Evolutionary conservation across 2,329 filamentous ascomycete species (phyloP), one percentile per base, ranked within the genome.

Genomic region (Apiospora hydei): DNA sequence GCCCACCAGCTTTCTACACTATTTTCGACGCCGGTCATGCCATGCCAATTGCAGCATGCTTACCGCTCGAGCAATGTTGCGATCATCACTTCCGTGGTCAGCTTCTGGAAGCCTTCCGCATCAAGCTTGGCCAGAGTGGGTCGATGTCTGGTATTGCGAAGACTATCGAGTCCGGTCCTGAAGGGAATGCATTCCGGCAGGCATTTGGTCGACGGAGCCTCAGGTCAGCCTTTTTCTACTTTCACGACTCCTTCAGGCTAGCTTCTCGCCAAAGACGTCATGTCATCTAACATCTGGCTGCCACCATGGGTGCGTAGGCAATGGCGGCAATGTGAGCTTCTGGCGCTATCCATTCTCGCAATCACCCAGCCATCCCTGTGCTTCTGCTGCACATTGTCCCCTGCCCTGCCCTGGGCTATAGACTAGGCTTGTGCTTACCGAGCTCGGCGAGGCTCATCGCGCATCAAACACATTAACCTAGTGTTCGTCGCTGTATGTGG

Each of bases 21-120:
- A 64, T 41, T 41, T 41, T 41, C 57, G n/a, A 41, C 34, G 57
- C 57, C n/a, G 57, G n/a, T 64, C 57, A 64, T 64, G 57, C 57
- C 57, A 64, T 41, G 13, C 57, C 57, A 11, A 64, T 64, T 64
- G 57, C 57, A 64, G 57, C 57, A 64, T 64, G 57, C 34, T 30
- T 64, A 64, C 57, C 57, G 57, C 57, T 64, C 57, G 34, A 64
- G 57, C 57, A 64, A 64, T 64, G 57, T 64, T 64, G 57, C 21
- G 57, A 64, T 64, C 57, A 64, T 64, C 57, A 64, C 57, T 41
- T 41, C 30, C 21, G 34, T 64, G 41, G 34, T 64, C 57, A 64
- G 57, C 57, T 64, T 64, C 57, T 64, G 57, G 57, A 64, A 64
- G 57, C 57, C 18, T 64, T 64, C 30, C 34, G 57, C 34, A n/a